Evolutionary conservation across 805 yeast genomes (phyloP).

Genomic region (Spathaspora arborariae): DNA sequence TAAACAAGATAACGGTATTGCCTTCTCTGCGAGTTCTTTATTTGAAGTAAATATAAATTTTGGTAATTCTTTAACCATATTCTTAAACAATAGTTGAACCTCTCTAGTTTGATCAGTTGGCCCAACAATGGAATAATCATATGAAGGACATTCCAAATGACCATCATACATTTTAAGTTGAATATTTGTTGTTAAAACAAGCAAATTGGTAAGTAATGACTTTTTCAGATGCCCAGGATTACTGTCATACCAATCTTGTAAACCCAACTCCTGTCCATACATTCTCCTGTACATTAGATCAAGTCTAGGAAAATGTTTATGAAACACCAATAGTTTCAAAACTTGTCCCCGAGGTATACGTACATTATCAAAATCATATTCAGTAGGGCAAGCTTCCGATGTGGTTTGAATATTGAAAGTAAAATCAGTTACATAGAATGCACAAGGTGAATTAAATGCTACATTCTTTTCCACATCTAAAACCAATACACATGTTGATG

Average conservation of each 20-base stretch:
- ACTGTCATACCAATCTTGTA: not conserved
- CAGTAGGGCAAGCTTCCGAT: not conserved
- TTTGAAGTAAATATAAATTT: not conserved
- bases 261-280: not conserved
- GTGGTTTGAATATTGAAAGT: not conserved
- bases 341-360: not conserved
- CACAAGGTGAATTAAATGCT: not conserved
- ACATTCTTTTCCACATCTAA: not conserved
- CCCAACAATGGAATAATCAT: not conserved
- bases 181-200: not conserved
- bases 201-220: not conserved
- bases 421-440: constrained; percentile 1
- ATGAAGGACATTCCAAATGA: not conserved
- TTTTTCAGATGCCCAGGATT: not conserved
- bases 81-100: not conserved
- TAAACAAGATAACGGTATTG: not conserved
- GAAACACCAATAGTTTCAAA: not conserved
- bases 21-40: not conserved
- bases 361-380: not conserved
- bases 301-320: not conserved
- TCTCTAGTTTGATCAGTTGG: not conserved
- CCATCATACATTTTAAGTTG: not conserved
- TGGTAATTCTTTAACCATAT: not conserved
- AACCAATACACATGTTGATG: not conserved
- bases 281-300: not conserved